Evolutionary conservation across 352 stramenopile species (phyloP).

Genomic region (Phytophthora fragariae): DNA sequence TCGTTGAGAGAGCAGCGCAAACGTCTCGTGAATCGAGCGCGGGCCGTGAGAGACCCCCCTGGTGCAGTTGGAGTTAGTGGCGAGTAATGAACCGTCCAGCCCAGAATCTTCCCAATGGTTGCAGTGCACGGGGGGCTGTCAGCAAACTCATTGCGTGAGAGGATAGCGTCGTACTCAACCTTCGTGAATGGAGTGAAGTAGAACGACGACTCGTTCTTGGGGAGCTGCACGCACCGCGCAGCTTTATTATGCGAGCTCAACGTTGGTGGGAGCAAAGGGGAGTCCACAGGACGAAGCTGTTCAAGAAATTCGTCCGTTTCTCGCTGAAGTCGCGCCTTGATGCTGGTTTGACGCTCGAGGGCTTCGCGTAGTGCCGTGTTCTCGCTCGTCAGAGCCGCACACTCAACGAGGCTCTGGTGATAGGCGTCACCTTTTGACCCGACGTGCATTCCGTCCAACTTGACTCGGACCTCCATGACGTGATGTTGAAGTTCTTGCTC

Average conservation of each 20-base stretch:
- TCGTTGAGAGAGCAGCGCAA: not conserved
- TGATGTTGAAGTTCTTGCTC: conserved; percentile 1
- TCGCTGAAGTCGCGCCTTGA: not conserved
- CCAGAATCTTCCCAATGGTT: conserved; percentile 12
- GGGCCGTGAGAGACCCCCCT: not conserved
- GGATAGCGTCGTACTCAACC: conserved; percentile 17
- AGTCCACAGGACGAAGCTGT: not conserved
- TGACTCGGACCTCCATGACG: not conserved
- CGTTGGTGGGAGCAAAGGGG: not conserved
- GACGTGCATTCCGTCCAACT: not conserved
- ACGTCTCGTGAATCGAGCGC: not conserved
- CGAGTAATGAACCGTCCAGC: conserved; percentile 5
- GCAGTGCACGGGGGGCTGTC: conserved; percentile 7
- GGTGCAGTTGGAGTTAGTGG: conserved; percentile 4
- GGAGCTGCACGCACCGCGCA: conserved; percentile 19
- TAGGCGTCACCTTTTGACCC: not conserved
- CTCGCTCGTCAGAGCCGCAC: not conserved
- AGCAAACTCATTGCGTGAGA: not conserved
- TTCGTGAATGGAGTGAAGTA: conserved; percentile 30
- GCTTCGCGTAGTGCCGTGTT: conserved; percentile 1
- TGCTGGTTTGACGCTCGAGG: not conserved
- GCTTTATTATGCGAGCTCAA: not conserved
- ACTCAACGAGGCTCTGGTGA: not conserved
- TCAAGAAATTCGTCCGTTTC: not conserved
- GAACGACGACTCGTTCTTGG: conserved; percentile 27